Conservation (phyloP, 352 stramenopile species). For the Thalassiosira oceanica region DNA sequence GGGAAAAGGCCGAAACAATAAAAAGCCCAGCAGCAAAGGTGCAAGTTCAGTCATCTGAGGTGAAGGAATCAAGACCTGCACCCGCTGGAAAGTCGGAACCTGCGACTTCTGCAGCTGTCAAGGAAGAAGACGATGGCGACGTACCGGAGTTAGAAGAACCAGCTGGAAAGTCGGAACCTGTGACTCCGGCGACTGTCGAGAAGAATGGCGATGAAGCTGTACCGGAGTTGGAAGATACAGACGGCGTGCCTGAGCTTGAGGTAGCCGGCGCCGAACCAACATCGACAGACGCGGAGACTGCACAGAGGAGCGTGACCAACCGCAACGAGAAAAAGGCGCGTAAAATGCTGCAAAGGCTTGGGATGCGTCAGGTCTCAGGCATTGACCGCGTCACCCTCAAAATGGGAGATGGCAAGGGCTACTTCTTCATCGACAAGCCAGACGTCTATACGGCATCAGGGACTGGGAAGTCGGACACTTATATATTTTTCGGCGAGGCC, state of each 20-base stretch:
- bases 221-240: constrained; percentile 37
- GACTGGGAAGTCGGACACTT: constrained; percentile 83
- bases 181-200: no score
- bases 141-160: constrained; percentile 51
- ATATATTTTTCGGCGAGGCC: constrained; percentile 97
- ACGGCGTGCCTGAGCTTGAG: constrained; percentile 4
- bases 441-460: constrained; percentile 95
- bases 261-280: background rate
- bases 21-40: constrained; percentile 12
- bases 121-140: no score
- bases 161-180: no score
- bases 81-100: background rate
- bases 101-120: constrained; percentile 15
- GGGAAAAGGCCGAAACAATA: background rate
- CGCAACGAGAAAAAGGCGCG: constrained; percentile 98
- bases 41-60: no score
- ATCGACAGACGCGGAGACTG: constrained; percentile 65
- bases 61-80: no score
- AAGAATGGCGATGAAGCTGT: constrained; percentile 45
- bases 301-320: constrained; percentile 82
- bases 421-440: constrained; percentile 96
- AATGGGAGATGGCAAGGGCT: constrained; percentile 87
- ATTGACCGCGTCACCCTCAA: constrained; percentile 97
- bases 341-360: constrained; percentile 98
- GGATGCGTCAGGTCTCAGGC: constrained; percentile 92